phyloP scores from a whole-genome alignment of 2,329 filamentous ascomycete genomes.

The Fusarium succisae region DNA sequence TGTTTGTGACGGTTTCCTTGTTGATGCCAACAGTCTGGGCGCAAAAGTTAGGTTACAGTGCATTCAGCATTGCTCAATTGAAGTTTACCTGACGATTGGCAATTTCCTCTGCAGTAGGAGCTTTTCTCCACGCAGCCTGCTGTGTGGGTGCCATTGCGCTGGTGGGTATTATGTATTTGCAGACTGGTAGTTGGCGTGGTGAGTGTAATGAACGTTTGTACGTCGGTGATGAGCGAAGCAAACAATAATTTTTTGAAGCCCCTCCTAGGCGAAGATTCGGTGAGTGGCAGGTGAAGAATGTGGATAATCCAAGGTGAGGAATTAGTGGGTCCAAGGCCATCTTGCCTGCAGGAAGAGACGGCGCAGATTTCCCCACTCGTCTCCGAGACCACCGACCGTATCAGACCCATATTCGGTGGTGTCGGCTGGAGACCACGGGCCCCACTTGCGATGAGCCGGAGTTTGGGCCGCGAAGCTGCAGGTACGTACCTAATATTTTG shows the following conservation, averaged over 20 bases:
- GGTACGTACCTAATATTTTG: slow-evolving; percentile 10
- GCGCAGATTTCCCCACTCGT: slow-evolving; percentile 22
- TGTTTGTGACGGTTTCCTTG: slow-evolving; percentile 88
- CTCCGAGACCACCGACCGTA: slow-evolving; percentile 28
- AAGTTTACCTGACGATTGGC: slow-evolving; percentile 67
- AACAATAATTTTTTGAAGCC: slow-evolving; percentile 47
- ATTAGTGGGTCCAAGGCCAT: not conserved
- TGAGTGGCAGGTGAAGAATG: slow-evolving; percentile 27
- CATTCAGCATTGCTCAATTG: not conserved
- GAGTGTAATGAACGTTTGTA: slow-evolving; percentile 1
- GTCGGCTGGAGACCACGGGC: slow-evolving; percentile 4
- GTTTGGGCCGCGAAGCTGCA: not conserved
- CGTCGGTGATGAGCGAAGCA: slow-evolving; percentile 6
- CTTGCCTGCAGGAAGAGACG: slow-evolving; percentile 5
- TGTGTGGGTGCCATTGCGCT: slow-evolving; percentile 47
- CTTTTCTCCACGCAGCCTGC: slow-evolving; percentile 47
- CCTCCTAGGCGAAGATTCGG: slow-evolving; percentile 41
- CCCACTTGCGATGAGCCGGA: slow-evolving; percentile 19
- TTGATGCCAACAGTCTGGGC: slow-evolving; percentile 84
- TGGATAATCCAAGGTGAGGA: not conserved
- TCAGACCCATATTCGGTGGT: slow-evolving; percentile 18
- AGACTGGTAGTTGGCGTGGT: slow-evolving; percentile 2
- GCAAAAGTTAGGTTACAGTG: slow-evolving; percentile 22
- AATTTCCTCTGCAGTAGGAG: slow-evolving; percentile 64
- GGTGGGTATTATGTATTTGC: not conserved